Evolutionary conservation across 176 grass and related monocot genomes (phyloP).

Genomic region (Rhynchospora tenuis): DNA sequence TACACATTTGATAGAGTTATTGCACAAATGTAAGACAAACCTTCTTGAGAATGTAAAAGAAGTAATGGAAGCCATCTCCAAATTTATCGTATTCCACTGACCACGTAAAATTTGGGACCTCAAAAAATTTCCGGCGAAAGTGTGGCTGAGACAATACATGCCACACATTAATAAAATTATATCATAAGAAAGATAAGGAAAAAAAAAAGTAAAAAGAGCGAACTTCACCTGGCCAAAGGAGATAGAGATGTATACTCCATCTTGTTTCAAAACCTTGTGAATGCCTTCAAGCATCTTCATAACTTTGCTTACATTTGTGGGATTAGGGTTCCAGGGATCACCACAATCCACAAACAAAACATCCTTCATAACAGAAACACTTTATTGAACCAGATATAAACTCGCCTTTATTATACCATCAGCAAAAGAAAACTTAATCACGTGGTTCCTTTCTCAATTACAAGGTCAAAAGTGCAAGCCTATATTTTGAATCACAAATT

Average conservation of each 20-base stretch:
- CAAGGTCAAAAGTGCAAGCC: neutral
- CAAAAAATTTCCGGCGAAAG: conserved; percentile 60
- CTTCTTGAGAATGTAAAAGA: conserved; percentile 78
- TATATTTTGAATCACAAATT: neutral
- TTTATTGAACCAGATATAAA: neutral
- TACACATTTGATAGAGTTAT: neutral
- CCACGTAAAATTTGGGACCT: conserved; percentile 71
- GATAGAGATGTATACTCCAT: conserved; percentile 70
- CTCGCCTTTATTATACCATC: neutral
- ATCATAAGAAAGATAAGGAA: neutral
- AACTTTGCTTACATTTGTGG: conserved; percentile 55
- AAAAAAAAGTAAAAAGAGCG: neutral
- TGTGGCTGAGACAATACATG: conserved; percentile 54
- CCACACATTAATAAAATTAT: conserved; percentile 9
- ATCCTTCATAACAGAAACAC: conserved; percentile 51
- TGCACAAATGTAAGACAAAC: conserved; percentile 27
- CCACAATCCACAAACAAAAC: conserved; percentile 88
- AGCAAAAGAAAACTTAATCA: conserved; percentile 15
- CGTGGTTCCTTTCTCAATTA: conserved; percentile 84
- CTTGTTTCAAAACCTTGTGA: conserved; percentile 77
- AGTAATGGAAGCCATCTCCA: conserved; percentile 85
- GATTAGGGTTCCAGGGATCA: conserved; percentile 85
- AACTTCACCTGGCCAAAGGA: conserved; percentile 79
- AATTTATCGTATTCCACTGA: conserved; percentile 73
- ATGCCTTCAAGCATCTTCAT: conserved; percentile 86